Evolutionary conservation across 2,329 filamentous ascomycete species (phyloP).

Genomic region (Aspergillus transmontanensis): DNA sequence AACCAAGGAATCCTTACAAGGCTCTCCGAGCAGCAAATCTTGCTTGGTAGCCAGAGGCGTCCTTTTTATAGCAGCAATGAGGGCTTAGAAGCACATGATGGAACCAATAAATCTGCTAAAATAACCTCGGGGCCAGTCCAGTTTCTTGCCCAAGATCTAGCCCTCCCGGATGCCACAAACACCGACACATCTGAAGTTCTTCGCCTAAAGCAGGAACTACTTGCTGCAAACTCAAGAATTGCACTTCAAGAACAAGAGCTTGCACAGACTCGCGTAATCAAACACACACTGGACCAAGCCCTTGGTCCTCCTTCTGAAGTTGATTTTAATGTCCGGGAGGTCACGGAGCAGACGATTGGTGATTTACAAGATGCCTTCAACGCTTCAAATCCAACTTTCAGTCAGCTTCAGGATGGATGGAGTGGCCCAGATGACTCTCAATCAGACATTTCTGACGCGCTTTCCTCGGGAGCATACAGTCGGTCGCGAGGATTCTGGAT

Average conservation of each 20-base stretch:
- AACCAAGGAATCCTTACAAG: constrained; percentile 61
- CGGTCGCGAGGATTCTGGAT: constrained; percentile 39
- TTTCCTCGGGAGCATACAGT: constrained; percentile 46
- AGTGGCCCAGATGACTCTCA: constrained; percentile 45
- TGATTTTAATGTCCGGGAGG: constrained; percentile 52
- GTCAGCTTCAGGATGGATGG: constrained; percentile 48
- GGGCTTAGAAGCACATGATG: constrained; percentile 16
- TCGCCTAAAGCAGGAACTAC: constrained; percentile 60
- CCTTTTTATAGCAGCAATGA: constrained; percentile 38
- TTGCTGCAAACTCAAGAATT: constrained; percentile 59
- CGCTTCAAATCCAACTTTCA: constrained; percentile 48
- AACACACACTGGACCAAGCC: constrained; percentile 63
- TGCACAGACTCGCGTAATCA: constrained; percentile 61
- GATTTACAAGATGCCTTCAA: constrained; percentile 57
- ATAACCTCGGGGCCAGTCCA: constrained; percentile 19
- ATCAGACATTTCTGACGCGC: constrained; percentile 48
- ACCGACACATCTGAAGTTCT: constrained; percentile 53
- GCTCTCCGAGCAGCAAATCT: constrained; percentile 69
- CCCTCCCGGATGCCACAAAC: constrained; percentile 20
- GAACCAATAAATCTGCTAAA: constrained; percentile 24
- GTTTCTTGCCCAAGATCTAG: constrained; percentile 13
- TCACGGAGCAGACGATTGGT: constrained; percentile 54
- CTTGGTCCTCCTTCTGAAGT: constrained; percentile 57
- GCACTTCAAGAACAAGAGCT: constrained; percentile 64
- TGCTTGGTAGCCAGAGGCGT: constrained; percentile 62